These are phyloP conservation scores for Colletotrichum sp. DNA, from an alignment of 2,329 filamentous ascomycete genomes.

Conservation along the genomic window DNA sequence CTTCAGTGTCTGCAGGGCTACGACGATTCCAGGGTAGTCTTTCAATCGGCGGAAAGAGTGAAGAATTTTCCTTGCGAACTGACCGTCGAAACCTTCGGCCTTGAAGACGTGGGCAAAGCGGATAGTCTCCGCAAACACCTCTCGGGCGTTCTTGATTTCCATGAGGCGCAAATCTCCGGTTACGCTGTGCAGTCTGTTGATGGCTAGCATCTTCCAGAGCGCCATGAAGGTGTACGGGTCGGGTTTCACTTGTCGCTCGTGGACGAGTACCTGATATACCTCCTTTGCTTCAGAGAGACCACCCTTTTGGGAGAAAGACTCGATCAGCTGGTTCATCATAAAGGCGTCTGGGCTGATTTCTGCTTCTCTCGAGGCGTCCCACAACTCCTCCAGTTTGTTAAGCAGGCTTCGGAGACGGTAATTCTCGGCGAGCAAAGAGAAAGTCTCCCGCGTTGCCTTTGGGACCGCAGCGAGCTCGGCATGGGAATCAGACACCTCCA, in stretches of 20 bases:
- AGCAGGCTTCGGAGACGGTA: slow-evolving; percentile 70
- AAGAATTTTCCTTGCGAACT: slow-evolving; percentile 54
- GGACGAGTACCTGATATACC: slow-evolving; percentile 61
- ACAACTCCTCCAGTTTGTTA: slow-evolving; percentile 62
- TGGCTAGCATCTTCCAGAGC: slow-evolving; percentile 65
- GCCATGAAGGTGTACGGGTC: slow-evolving; percentile 73
- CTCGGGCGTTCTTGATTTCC: slow-evolving; percentile 41
- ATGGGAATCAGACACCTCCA: slow-evolving; percentile 15
- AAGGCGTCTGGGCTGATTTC: slow-evolving; percentile 73
- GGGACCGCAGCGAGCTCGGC: slow-evolving; percentile 41
- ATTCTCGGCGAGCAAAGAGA: slow-evolving; percentile 75
- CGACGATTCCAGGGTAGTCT: slow-evolving; percentile 49
- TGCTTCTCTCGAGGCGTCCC: slow-evolving; percentile 65
- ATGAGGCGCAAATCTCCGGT: slow-evolving; percentile 29
- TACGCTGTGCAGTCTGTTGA: slow-evolving; percentile 52
- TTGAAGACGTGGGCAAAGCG: slow-evolving; percentile 52
- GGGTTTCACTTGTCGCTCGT: slow-evolving; percentile 55
- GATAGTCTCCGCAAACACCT: slow-evolving; percentile 54
- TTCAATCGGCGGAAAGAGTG: slow-evolving; percentile 54
- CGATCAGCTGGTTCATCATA: slow-evolving; percentile 81
- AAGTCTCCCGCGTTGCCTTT: slow-evolving; percentile 77
- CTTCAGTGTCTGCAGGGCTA: slow-evolving; percentile 49
- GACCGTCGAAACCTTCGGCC: slow-evolving; percentile 46
- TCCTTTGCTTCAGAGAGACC: slow-evolving; percentile 58
- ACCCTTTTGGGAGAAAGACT: slow-evolving; percentile 67